Percentiles rank a stretch among this genome's conserved stretches.
Conservation (phyloP, 2,329 filamentous ascomycete species). For the Magnaporthiopsis rhizophila region DNA sequence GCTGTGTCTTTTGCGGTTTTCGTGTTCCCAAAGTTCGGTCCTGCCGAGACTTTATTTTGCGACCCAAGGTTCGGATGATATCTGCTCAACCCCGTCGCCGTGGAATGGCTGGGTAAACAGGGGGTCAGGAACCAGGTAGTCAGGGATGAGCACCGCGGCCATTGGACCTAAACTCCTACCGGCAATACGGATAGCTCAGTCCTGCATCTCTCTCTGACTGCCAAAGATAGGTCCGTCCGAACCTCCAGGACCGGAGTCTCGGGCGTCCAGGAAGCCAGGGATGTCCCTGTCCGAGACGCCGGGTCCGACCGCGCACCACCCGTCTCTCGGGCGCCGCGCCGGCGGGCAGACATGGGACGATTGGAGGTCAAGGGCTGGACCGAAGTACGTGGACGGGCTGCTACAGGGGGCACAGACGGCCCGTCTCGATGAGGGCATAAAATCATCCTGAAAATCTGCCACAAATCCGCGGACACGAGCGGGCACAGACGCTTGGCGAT, state of each 20-base stretch:
- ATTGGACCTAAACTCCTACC: background rate
- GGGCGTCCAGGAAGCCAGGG: too few species aligned
- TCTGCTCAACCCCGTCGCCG: too few species aligned
- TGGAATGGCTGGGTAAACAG: too few species aligned
- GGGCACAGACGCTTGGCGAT: background rate
- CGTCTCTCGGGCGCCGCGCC: background rate
- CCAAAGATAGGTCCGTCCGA: background rate
- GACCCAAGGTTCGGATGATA: background rate
- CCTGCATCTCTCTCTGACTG: too few species aligned
- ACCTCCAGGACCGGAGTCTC: too few species aligned
- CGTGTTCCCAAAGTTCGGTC: background rate
- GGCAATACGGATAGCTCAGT: background rate
- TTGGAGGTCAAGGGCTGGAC: background rate
- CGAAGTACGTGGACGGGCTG: background rate
- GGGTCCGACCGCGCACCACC: background rate
- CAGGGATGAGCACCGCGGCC: too few species aligned
- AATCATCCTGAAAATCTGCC: background rate
- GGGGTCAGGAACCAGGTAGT: background rate
- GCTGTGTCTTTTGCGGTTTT: background rate
- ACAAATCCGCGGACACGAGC: background rate
- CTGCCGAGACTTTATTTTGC: background rate
- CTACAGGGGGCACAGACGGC: background rate
- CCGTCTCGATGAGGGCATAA: background rate
- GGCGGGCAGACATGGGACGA: background rate
- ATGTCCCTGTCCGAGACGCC: too few species aligned